Conservation (phyloP, 768 basidiomycete genomes). For the Pulveroboletus sp. region DNA sequence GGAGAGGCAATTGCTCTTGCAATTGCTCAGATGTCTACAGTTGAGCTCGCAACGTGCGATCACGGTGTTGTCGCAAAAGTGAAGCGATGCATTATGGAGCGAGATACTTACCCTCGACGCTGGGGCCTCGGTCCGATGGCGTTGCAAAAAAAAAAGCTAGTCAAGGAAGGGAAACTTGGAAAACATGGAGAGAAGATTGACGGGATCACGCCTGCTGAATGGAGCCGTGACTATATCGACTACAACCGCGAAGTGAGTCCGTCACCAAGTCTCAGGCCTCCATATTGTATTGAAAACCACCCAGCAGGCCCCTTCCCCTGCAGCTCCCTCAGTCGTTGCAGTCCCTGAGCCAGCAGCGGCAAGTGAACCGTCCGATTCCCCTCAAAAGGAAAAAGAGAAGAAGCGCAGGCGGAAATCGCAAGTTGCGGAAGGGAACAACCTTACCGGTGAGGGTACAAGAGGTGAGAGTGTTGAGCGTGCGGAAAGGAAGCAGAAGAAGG, state of each 20-base stretch:
- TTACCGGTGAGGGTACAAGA: constrained; percentile 33
- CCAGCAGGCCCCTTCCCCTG: constrained; percentile 41
- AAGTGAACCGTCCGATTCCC: constrained; percentile 32
- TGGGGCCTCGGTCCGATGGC: constrained; percentile 99
- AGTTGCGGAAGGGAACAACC: constrained; percentile 39
- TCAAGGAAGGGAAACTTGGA: constrained; percentile 95
- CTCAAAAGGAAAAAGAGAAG: constrained; percentile 64
- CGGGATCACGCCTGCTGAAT: constrained; percentile 84
- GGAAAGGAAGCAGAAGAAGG: constrained; percentile 62
- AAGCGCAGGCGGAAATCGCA: constrained; percentile 84
- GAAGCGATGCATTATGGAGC: constrained; percentile 99
- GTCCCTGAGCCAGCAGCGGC: constrained; percentile 21
- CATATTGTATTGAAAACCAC: constrained; percentile 10
- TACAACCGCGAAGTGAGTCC: constrained; percentile 68
- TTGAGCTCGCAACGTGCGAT: constrained; percentile 96
- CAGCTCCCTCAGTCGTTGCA: constrained; percentile 20
- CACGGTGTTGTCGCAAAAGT: constrained; percentile 99
- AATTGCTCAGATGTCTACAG: constrained; percentile 97
- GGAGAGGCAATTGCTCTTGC: constrained; percentile 94
- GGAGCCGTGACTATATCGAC: constrained; percentile 93
- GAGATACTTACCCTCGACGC: constrained; percentile 95
- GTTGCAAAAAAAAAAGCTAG: constrained; percentile 95
- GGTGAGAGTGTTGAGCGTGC: constrained; percentile 48
- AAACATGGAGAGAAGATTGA: constrained; percentile 91
- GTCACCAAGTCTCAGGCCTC: background rate